Base-by-base conservation (phyloP, 306 rosid species). In the Morella rubra region DNA sequence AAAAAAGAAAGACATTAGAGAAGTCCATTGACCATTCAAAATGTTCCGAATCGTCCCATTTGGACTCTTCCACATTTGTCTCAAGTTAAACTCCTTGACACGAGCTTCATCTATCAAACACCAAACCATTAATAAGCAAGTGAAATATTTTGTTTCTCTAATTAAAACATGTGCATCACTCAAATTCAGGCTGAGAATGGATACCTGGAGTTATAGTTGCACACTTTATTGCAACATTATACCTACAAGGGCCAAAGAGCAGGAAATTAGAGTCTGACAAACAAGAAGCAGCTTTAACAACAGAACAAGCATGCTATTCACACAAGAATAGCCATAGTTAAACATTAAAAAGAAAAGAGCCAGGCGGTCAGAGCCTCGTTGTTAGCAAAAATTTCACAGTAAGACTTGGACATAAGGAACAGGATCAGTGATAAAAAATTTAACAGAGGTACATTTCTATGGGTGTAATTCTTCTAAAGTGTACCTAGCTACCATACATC, bases 151-250 rank as follows among this genome's bases (percentile, higher is more conserved):
- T 16, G 3, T 16, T 18, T 41, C 5, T 64, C 16, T 37, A 64
- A 16, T 7, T 18, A 7, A 55, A 19, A 55, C 61, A 55, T 64
- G 53, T 3, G 27, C 27, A 74, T 6, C 58, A 27, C 7, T 65
- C 46, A 20, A 32, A n/a, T 46, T 2, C 4, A 50, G 27, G 47
- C 51, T 64, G 40, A 60, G 78, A 22, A 69, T 71, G 7, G 19
- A 22, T 86, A 95, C 99, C 99, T 78, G 99, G 99, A 74, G 97
- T 95, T 71, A 95, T 92, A 64, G 99, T 95, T 72, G 99, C 99
- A 80, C 99, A 95, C 83, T 95, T 95, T 87, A 95, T 92, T 66
- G 97, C 99, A 32, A 95, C 99, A 80, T 92, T 95, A 77, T 92
- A 95, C 91, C 99, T 95, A 80, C 73, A 74, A 74, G 42, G 13